Conservation (phyloP, 1,139 yeast species). For the Protomyces macrosporus region DNA sequence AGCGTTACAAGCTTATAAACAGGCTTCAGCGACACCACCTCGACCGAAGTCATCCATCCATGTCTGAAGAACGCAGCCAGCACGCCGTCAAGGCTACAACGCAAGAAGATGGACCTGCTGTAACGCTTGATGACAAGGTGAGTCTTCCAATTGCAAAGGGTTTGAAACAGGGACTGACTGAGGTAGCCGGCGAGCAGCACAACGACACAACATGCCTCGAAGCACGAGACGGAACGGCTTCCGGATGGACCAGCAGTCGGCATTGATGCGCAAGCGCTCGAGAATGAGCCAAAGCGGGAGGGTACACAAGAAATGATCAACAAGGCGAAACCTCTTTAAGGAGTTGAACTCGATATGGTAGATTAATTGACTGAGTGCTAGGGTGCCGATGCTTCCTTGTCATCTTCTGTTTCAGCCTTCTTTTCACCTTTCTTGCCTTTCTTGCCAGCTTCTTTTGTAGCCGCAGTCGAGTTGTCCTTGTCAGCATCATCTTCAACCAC, state of each 20-base stretch:
- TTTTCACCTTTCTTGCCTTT: background rate
- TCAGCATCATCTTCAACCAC: too few relatives aligned
- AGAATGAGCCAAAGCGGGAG: background rate
- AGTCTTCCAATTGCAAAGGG: background rate
- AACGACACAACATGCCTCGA: conserved; percentile 10
- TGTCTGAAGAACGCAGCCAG: background rate
- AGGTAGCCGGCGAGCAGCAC: conserved; percentile 12
- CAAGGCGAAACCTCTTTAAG: background rate
- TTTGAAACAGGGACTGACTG: background rate
- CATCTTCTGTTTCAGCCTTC: background rate
- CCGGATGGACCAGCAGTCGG: conserved; percentile 8
- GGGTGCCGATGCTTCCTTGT: background rate
- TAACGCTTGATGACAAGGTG: conserved; percentile 21
- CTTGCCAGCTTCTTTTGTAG: background rate
- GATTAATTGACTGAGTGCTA: too few relatives aligned
- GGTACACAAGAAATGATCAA: background rate
- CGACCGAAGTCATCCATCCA: background rate
- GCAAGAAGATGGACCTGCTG: conserved; percentile 14
- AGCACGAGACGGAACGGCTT: conserved; percentile 10
- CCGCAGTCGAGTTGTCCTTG: background rate
- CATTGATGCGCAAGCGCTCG: background rate
- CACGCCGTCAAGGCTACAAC: conserved; percentile 13
- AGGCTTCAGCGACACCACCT: background rate
- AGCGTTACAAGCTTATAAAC: too few relatives aligned
- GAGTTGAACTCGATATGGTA: too few relatives aligned